Evolutionary conservation across 495 filamentous ascomycete genomes (phyloP), one percentile per base, ranked within the genome.

Genomic region (Aspergillus mulundensis): DNA sequence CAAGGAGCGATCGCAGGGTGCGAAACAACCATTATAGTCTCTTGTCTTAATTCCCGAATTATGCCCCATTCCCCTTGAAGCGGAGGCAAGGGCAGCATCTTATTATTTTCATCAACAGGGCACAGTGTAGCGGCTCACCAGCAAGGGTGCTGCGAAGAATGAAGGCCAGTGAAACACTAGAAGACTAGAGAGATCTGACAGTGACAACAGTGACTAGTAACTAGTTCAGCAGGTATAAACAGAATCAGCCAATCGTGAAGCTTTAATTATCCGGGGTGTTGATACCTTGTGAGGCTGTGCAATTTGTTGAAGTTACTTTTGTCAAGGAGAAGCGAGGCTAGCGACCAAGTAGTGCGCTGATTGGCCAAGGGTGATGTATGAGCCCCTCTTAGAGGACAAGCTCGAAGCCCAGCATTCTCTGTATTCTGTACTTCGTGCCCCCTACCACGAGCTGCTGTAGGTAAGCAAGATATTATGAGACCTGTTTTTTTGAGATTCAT

Each of bases 101-200:
- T 30, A 2, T 23, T n/a, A 16, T 6, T 12, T 16, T 15, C 43
- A 25, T 14, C 1, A 23, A 28, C 21, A 28, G 21, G 12, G 21
- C 10, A 4, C 12, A 30, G 12, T 16, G 1, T n/a, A 15, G 25
- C 25, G 24, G 45, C 25, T 43, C 18, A 28, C 24, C 54, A 25
- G 54, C 46, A 57, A 57, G 54, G 54, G 46, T 41, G 8, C 28
- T 25, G 45, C 39, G 42, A 44, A 49, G 25, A 50, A 50, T 41
- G 34, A 38, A 57, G 24, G 21, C 16, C 42, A 34, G 45, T 50
- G 39, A 57, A 57, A 50, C 54, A 6, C 32, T 36, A 14, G 12
- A 36, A 36, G 32, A 57, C 32, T 36, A n/a, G 16, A 38, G 14
- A 44, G 20, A 42, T 16, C 23, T 55, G 42, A 39, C 30, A 49